These are phyloP conservation scores for Cordyceps farinosa DNA, from an alignment of 2,329 filamentous ascomycete genomes.

Conservation along the genomic window DNA sequence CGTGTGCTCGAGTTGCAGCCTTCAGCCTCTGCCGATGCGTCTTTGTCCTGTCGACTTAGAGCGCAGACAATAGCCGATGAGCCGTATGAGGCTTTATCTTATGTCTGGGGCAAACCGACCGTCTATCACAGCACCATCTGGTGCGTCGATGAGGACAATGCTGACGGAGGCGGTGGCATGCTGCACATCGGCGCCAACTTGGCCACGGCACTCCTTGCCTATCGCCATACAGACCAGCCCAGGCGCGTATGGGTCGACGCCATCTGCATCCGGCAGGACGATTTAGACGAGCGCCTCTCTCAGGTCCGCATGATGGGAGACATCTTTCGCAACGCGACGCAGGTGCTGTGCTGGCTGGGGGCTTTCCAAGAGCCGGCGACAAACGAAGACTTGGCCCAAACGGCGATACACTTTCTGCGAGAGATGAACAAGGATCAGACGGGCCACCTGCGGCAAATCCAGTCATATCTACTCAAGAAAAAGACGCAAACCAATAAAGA, in stretches of 20 bases:
- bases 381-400: neutral
- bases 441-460: neutral
- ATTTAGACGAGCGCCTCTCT: slow-evolving; percentile 17
- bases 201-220: slow-evolving; percentile 14
- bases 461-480: slow-evolving; percentile 7
- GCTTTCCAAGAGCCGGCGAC: slow-evolving; percentile 7
- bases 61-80: slow-evolving; percentile 8
- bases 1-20: slow-evolving; percentile 16
- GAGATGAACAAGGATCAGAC: neutral
- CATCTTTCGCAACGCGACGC: slow-evolving; percentile 20
- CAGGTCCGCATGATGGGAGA: slow-evolving; percentile 24
- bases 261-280: slow-evolving; percentile 22
- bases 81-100: slow-evolving; percentile 19
- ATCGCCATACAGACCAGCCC: neutral
- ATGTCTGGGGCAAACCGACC: slow-evolving; percentile 16
- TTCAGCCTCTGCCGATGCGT: neutral
- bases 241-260: slow-evolving; percentile 23
- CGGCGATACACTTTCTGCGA: slow-evolving; percentile 14
- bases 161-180: neutral
- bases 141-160: neutral
- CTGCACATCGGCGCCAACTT: slow-evolving; percentile 16
- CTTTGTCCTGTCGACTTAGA: slow-evolving; percentile 4
- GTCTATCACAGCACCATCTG: slow-evolving; percentile 5
- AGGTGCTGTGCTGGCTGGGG: slow-evolving; percentile 21
- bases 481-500: neutral